These are phyloP conservation scores for Cucurbita moschata DNA, from an alignment of 306 rosid genomes.

Conservation along the genomic window DNA sequence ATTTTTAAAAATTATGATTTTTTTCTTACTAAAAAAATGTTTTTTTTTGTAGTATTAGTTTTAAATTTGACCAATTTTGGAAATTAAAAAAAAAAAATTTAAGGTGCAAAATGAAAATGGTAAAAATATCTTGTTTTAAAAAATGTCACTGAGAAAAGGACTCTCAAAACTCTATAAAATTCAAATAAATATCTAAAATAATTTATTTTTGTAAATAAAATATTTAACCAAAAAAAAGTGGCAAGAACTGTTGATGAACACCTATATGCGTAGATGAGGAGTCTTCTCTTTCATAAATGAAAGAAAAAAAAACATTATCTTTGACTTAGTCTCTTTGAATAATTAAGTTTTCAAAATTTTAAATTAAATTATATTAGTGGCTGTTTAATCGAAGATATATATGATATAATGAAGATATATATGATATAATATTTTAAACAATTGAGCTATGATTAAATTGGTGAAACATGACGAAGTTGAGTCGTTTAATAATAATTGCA, in stretches of 20 bases:
- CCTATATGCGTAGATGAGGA: no score
- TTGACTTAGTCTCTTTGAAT: no score
- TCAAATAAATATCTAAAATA: not conserved
- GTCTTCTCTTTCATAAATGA: no score
- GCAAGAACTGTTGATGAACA: no score
- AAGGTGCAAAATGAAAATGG: not conserved
- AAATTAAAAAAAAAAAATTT: not conserved
- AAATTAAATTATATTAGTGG: no score
- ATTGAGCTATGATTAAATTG: no score
- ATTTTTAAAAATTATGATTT: not conserved
- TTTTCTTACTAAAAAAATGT: not conserved
- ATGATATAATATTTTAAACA: no score
- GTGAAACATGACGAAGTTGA: not conserved
- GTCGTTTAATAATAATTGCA: slow-evolving; percentile 19
- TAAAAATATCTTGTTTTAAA: not conserved
- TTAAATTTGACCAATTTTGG: not conserved
- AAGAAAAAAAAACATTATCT: no score
- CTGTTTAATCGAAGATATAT: no score
- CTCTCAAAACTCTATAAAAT: not conserved
- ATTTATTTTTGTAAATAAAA: not conserved
- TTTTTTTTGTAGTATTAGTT: no score
- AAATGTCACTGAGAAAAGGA: not conserved
- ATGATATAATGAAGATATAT: no score
- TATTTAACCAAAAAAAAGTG: not conserved
- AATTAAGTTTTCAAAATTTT: no score